Evolutionary conservation across 257 asterid genomes (phyloP), one percentile per base, ranked within the genome.

Genomic region (Nicotiana noctiflora): DNA sequence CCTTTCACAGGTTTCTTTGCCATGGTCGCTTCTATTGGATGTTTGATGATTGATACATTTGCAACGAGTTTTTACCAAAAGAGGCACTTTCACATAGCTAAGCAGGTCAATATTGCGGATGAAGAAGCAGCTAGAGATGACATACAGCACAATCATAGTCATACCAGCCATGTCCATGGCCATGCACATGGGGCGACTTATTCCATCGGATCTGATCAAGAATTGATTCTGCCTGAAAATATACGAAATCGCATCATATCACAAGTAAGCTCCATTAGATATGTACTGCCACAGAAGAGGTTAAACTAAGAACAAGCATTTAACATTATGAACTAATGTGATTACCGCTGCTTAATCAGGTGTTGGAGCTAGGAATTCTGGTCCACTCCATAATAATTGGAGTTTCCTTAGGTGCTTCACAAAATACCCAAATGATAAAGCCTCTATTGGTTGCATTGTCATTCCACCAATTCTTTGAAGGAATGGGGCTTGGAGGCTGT

Each of bases 401-500:
- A 62, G 84, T 89, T 4, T 88, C 93, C 17, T 57, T 91, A 55
- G 95, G 95, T 77, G 85, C 92, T 53, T 89, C 95, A 49, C 81
- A 65, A 82, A 89, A 85, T 66, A 52, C 77, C 17, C 85, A 87
- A 9, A 86, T 91, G 11, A 84, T 91, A 49, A 91, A 86, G 85
- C 89, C 95, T 32, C 68, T 91, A 84, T 61, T 91, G 76, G 89
- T 84, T 23, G 95, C 95, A 23, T 82, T 91, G 82, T 89, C 92
- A 32, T 91, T 88, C 78, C 94, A 90, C 67, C 94, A 90, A 77
- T 89, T 90, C 83, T 90, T 90, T 53, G 94, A 89, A 21, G 94
- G 94, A 29, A 89, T 90, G 90, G 94, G 94, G 11, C 93, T 90
- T 37, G 94, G 94, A 75, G 94, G 94, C 27, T 91, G 95, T 84